Evolutionary conservation across 2,329 filamentous ascomycete species (phyloP).

Genomic region (Nannizzia gypsea): DNA sequence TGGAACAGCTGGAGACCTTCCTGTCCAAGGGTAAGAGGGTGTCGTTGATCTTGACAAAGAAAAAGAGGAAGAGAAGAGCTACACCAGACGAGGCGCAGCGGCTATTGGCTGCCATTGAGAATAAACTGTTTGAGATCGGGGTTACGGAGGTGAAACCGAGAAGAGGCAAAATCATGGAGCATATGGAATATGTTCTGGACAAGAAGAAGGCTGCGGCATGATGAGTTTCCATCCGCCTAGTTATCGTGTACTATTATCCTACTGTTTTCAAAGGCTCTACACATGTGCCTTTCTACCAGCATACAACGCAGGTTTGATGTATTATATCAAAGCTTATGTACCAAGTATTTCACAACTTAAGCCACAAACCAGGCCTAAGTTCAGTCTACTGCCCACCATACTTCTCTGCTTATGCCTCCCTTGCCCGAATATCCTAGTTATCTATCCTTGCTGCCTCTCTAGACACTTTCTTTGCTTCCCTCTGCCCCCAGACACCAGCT

Average conservation of each 20-base stretch:
- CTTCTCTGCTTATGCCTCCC: too few relatives aligned
- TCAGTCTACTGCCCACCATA: too few relatives aligned
- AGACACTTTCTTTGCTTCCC: too few relatives aligned
- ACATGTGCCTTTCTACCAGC: not conserved
- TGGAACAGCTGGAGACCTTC: conserved; percentile 57
- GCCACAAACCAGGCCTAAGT: too few relatives aligned
- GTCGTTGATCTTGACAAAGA: conserved; percentile 59
- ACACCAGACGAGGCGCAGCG: conserved; percentile 49
- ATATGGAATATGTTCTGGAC: conserved; percentile 27
- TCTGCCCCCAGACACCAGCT: too few relatives aligned
- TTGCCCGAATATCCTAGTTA: too few relatives aligned
- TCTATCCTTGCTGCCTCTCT: too few relatives aligned
- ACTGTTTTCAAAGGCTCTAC: not conserved
- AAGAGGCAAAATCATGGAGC: conserved; percentile 32
- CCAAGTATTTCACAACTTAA: too few relatives aligned
- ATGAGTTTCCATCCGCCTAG: not conserved
- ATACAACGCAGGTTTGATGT: too few relatives aligned
- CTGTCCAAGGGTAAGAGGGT: conserved; percentile 63
- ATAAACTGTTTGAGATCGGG: conserved; percentile 34
- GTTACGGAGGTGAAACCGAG: conserved; percentile 31
- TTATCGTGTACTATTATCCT: not conserved
- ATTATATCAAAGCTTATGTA: too few relatives aligned
- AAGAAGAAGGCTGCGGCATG: conserved; percentile 18
- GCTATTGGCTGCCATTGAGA: conserved; percentile 43
- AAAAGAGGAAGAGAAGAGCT: conserved; percentile 50